A percentile compares a stretch with the other conserved stretches of the same genome.
These are phyloP conservation scores for Volvox reticuliferus DNA, from an alignment of 139 green algal genomes.

Conservation along the genomic window DNA sequence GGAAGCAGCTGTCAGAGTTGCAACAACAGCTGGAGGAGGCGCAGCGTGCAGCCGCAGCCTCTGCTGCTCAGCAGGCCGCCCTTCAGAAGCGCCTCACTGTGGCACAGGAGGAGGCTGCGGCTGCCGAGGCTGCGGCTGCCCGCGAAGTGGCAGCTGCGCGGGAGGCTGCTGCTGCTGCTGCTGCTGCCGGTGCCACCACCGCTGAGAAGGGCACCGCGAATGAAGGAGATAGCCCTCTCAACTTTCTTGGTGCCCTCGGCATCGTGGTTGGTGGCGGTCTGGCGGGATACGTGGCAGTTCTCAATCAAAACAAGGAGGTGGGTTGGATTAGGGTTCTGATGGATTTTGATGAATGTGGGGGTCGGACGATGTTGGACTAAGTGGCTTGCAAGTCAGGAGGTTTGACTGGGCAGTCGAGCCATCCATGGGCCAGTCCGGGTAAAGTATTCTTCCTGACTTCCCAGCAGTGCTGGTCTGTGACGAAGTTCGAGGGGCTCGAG, in stretches of 20 bases:
- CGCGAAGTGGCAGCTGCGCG: neutral
- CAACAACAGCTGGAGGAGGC: conserved; percentile 23
- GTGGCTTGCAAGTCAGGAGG: too few relatives aligned
- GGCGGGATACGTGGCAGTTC: conserved; percentile 54
- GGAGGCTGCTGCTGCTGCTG: neutral
- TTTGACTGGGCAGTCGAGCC: too few relatives aligned
- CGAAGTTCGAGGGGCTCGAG: too few relatives aligned
- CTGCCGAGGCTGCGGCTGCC: neutral
- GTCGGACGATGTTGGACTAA: too few relatives aligned
- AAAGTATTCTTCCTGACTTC: too few relatives aligned
- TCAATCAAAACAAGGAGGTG: conserved; percentile 59
- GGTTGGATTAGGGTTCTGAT: neutral
- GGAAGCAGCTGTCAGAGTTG: conserved; percentile 20
- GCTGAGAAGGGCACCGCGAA: neutral
- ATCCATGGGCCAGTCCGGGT: too few relatives aligned
- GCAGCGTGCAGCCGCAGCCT: conserved; percentile 6
- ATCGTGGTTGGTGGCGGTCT: conserved; percentile 55
- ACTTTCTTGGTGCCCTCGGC: conserved; percentile 48
- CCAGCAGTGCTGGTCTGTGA: too few relatives aligned
- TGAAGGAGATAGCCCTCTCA: neutral
- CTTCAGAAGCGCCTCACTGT: neutral
- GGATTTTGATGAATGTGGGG: too few relatives aligned
- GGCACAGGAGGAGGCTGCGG: neutral
- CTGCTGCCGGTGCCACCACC: neutral
- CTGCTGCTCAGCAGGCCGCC: conserved; percentile 14